Evolutionary conservation across 345 rosid genomes (phyloP), one percentile per base, ranked within the genome.

Genomic region (Aurinia saxatilis): DNA sequence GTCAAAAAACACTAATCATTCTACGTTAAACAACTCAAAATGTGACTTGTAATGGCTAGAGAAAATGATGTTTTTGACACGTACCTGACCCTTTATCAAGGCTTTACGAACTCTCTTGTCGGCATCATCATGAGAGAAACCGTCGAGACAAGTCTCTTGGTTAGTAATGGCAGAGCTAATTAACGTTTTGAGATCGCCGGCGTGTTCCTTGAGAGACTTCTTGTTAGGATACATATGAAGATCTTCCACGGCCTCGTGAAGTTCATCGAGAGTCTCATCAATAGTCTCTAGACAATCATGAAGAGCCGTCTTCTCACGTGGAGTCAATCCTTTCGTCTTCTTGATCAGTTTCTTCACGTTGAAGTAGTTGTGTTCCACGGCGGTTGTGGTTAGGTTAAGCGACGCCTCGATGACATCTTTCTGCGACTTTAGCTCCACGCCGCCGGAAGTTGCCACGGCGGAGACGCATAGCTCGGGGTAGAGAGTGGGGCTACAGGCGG

Each of bases 161-260:
- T 92, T 92, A 18, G 98, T 92, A 40, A 92, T 92, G 21, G 97
- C 97, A 1, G 98, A 72, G 55, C 98, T 89, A 67, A 89, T 37
- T 8, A 92, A 36, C 7, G 95, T 89, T 59, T 85, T 89, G 44
- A 92, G 85, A 75, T 92, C 91, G 25, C 81, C 88, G 0, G 98
- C 89, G 6, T 88, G 96, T 45, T 82, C 74, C 4, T 50, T 29
- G 19, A 89, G 64, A n/a, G 91, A 65, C 66, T 89, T 89, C 77
- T 73, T 77, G 57, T 18, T 67, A 0, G 96, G 97, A 55, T 92
- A 92, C 58, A 61, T 27, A 0, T 73, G 60, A 8, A 92, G 82
- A 66, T 86, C 97, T 34, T 73, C 83, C 5, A 54, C 50, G 1
- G 90, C 86, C 7, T 79, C 41, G 50, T 70, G 81, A 10, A 92